Base-by-base conservation (phyloP, 1,284 basidiomycete species). In the Apiotrichum sp. region DNA sequence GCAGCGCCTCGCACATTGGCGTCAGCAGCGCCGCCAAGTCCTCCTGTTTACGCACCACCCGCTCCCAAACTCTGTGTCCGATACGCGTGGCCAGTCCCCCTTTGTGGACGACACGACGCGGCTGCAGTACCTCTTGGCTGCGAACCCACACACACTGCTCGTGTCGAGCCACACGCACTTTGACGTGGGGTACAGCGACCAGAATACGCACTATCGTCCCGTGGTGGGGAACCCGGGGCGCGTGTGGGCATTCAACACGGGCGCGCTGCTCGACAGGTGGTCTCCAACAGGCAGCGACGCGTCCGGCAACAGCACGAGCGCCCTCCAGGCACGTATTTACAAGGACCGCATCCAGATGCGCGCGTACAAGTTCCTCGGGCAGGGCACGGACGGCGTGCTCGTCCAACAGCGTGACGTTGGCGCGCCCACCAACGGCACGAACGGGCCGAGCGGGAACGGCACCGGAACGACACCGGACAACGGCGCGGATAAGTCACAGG, bases 161-260 rank as follows among this genome's bases (percentile, higher is more conserved):
- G 22, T 53, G 39, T 47, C 38, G 32, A 39, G 36, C 9, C 52
- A 53, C 52, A 53, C 52, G 7, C 52, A 53, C 33, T 53, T 32
- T 32, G 52, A 53, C 46, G 43, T 53, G 11, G 47, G 38, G 6
- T 38, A 39, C 16, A n/a, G 29, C 22, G 52, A 53, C 52, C 46
- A 48, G 46, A 48, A 47, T 22, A 46, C 48, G 7, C 14, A 47
- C 46, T 40, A 48, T 40, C 52, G 47, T n/a, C 52, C 52, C 2
- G 8, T 48, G 6, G 13, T 38, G 33, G 52, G 46, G 4, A 14
- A 48, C 40, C 33, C 40, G 40, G 41, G n/a, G 40, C 47, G 45
- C 10, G 41, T 53, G 40, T 22, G 38, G 46, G 43, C 46, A 22
- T 48, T 53, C 46, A 53, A 53, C 46, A 53, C 52, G 0, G 52